Evolutionary conservation across 441 rosid species (phyloP).

Genomic region (Populus hybrid): DNA sequence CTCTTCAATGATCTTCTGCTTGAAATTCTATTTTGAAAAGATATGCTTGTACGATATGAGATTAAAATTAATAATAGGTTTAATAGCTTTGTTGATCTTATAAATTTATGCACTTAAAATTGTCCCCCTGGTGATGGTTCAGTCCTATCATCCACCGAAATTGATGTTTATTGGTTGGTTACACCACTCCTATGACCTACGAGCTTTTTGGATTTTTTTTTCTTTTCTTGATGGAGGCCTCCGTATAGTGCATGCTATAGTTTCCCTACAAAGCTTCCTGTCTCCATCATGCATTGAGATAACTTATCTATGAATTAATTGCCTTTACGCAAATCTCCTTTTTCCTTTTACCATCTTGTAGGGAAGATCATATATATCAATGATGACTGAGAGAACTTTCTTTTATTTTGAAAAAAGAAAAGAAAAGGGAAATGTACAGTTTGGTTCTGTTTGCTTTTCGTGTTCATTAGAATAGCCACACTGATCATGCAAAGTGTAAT

Average conservation of each 20-base stretch:
- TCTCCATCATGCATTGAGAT: conserved; percentile 3
- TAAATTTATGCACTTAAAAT: not conserved
- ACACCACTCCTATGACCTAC: not conserved
- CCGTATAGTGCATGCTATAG: not conserved
- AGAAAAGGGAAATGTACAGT: not conserved
- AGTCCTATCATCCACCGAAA: not conserved
- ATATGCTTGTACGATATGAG: not conserved
- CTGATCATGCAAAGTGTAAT: not conserved
- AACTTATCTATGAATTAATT: not conserved
- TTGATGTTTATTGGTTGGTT: not conserved
- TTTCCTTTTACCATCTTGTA: not conserved
- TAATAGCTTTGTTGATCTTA: not conserved
- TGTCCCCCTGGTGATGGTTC: not conserved
- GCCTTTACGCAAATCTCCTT: not conserved
- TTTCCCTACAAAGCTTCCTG: not conserved
- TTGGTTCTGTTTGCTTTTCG: conserved; percentile 1
- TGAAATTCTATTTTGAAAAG: not conserved
- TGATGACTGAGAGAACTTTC: not conserved
- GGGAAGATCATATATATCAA: not conserved
- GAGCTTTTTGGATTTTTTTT: not conserved
- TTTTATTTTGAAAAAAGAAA: not conserved
- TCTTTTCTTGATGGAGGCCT: not conserved
- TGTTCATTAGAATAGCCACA: not conserved
- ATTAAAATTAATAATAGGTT: not conserved
- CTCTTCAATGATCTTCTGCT: conserved; percentile 1